Base-by-base conservation (phyloP, 73 alveolate genomes). In the Symbiodinium pilosum region DNA sequence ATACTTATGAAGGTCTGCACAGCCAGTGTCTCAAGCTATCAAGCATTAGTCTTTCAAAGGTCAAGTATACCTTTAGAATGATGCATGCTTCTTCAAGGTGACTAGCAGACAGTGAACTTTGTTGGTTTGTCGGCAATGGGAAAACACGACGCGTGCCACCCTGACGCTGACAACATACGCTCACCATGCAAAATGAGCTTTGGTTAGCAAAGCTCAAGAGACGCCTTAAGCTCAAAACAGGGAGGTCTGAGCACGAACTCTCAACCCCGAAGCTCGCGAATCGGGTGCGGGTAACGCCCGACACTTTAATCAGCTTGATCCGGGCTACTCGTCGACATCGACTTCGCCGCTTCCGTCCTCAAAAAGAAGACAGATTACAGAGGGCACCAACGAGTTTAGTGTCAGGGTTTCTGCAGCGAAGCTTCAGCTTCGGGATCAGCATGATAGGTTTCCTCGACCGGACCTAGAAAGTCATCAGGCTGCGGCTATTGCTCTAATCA, bases 321-420 rank as follows among this genome's bases (percentile, higher is more conserved):
- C 87, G 43, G 2, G 96, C 20, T 21, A 32, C 96, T 91, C 96
- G 40, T 91, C 96, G 73, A 91, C 96, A 18, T 91, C 96, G 40
- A 91, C 96, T 40, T 91, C 96, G 32, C 96, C 96, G 56, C 96
- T 91, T 0, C 96, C 96, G 21, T 91, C 96, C 30, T 86, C 16
- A 11, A 8, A 11, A 11, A 47, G 16, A 16, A 47, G 8, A 47
- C 16, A 47, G 8, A 47, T 47, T 47, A 47, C 8, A 47, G 24
- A 8, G 8, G 24, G 16, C 8, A 47, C 64, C 16, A 16, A n/a
- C n/a, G n/a, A n/a, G n/a, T n/a, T 47, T 47, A 16, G 16, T 47
- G 64, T 16, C 16, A 47, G 8, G 16, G 16, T 16, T 47, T 16
- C 64, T 47, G 64, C 64, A 47, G 64, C 16, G 16, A 11, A 47